phyloP scores from a whole-genome alignment of 495 filamentous ascomycete species.

The Hypoxylon cercidicola region DNA sequence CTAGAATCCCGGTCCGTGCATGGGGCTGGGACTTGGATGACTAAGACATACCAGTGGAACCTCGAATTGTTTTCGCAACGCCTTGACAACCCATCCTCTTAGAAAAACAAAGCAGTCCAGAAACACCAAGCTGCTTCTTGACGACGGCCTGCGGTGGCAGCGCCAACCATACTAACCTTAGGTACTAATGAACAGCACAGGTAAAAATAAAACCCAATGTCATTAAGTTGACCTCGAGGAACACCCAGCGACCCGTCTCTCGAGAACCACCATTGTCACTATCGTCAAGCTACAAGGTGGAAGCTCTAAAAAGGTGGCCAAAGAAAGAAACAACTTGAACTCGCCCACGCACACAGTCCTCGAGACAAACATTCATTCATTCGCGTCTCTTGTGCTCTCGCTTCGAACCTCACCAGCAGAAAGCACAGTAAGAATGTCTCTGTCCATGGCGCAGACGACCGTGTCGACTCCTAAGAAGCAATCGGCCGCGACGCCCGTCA shows the following conservation, averaged over 20 bases:
- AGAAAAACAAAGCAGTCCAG: conserved; percentile 37
- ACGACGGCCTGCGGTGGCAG: conserved; percentile 34
- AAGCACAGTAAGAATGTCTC: conserved; percentile 32
- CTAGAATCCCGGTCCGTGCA: background rate
- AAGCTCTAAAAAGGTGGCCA: conserved; percentile 12
- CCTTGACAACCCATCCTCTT: conserved; percentile 2
- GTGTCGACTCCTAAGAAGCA: conserved; percentile 58
- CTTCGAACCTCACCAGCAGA: conserved; percentile 3
- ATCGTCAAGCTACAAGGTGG: conserved; percentile 9
- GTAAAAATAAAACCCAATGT: conserved; percentile 16
- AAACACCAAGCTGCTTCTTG: conserved; percentile 21
- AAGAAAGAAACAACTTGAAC: conserved; percentile 26
- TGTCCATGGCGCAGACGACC: conserved; percentile 23
- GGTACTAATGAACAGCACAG: conserved; percentile 27
- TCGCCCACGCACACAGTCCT: conserved; percentile 38
- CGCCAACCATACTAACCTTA: conserved; percentile 34
- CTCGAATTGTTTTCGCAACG: conserved; percentile 15
- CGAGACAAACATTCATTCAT: conserved; percentile 8
- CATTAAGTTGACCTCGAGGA: conserved; percentile 13
- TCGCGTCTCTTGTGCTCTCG: conserved; percentile 5
- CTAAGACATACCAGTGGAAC: background rate
- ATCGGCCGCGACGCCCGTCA: conserved; percentile 46
- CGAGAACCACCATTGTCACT: background rate
- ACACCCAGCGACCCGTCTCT: background rate
- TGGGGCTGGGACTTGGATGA: background rate